Conservation (phyloP, 306 rosid species). For the Fagus crenata region DNA sequence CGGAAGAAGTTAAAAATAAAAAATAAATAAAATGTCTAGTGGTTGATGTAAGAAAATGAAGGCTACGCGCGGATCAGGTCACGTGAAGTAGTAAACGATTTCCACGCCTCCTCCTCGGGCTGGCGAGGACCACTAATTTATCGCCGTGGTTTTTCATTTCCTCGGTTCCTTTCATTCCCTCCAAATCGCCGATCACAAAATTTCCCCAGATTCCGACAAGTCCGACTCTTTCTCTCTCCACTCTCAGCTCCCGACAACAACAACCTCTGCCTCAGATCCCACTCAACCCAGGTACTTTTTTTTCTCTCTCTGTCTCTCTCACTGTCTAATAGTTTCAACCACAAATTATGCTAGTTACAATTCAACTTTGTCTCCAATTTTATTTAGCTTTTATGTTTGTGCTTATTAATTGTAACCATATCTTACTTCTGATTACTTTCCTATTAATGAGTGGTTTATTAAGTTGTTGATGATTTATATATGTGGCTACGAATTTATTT, state of each 20-base stretch:
- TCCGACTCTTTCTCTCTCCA: conserved; percentile 3
- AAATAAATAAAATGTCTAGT: background rate
- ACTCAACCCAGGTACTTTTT: conserved; percentile 10
- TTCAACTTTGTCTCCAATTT: background rate
- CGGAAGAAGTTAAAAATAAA: background rate
- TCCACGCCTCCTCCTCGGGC: conserved; percentile 21
- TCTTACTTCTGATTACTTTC: background rate
- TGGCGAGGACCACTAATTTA: conserved; percentile 38
- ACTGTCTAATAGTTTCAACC: background rate
- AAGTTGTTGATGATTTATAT: background rate
- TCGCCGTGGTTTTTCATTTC: conserved; percentile 52
- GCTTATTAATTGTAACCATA: background rate
- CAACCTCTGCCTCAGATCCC: background rate
- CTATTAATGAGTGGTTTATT: background rate
- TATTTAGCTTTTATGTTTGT: no score
- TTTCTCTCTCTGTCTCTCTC: background rate
- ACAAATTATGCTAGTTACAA: background rate
- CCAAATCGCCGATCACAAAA: conserved; percentile 41
- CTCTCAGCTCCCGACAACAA: background rate
- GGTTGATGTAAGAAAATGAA: background rate
- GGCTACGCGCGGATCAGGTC: conserved; percentile 8
- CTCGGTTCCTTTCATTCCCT: conserved; percentile 40
- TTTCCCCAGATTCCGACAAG: conserved; percentile 29
- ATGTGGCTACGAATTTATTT: background rate
- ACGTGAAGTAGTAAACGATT: conserved; percentile 23